These are phyloP conservation scores for Candida sp. DNA, from an alignment of 1,139 yeast species.

Conservation along the genomic window DNA sequence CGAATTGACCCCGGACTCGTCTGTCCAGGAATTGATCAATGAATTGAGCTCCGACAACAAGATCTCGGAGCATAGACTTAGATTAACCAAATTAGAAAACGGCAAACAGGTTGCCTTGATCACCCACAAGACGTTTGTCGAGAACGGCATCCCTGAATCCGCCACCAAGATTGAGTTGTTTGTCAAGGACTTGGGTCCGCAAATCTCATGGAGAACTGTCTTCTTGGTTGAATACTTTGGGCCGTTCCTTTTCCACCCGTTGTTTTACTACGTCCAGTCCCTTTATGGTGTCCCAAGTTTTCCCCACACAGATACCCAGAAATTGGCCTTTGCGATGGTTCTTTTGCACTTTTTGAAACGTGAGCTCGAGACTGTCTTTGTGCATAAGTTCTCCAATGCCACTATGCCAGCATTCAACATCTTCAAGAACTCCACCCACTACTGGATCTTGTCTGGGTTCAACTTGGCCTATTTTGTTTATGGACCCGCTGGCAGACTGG, in stretches of 20 bases:
- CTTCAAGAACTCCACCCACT: constrained; percentile 88
- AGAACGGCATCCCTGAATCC: constrained; percentile 31
- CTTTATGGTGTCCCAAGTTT: constrained; percentile 14
- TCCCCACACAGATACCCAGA: constrained; percentile 49
- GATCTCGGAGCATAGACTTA: constrained; percentile 40
- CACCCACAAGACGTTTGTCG: constrained; percentile 30
- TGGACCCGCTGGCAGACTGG: constrained; percentile 45
- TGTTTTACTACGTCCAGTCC: constrained; percentile 54
- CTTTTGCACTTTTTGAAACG: constrained; percentile 84
- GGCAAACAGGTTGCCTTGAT: constrained; percentile 40
- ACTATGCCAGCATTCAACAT: constrained; percentile 93
- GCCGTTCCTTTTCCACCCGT: constrained; percentile 80
- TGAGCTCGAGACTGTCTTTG: constrained; percentile 82
- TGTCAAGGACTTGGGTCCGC: constrained; percentile 93
- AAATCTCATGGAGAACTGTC: constrained; percentile 90
- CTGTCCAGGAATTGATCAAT: constrained; percentile 35
- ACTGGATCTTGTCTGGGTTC: constrained; percentile 89
- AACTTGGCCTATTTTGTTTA: constrained; percentile 72
- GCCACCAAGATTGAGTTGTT: constrained; percentile 39
- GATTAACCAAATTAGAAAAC: constrained; percentile 35
- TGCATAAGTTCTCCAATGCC: constrained; percentile 83
- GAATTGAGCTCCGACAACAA: constrained; percentile 43
- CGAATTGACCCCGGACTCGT: constrained; percentile 32
- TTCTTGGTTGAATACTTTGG: constrained; percentile 88
- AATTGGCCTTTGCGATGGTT: constrained; percentile 55